A percentile compares a stretch with the other conserved stretches of the same genome.
Evolutionary conservation across 1,284 basidiomycete genomes (phyloP).

Genomic region (Peniophora sp.): DNA sequence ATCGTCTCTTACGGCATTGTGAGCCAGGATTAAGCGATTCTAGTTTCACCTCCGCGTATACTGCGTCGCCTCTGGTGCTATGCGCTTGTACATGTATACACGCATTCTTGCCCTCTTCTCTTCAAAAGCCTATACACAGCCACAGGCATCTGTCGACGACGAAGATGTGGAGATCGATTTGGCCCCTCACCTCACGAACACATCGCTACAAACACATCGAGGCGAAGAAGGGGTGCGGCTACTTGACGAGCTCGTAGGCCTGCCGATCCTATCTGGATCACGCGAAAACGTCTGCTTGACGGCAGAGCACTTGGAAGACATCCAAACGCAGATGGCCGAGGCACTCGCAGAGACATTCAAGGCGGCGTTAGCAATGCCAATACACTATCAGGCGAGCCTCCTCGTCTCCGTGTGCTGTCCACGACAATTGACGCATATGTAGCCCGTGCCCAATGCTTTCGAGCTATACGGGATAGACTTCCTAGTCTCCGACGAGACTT

Average conservation of each 20-base stretch:
- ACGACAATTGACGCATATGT: constrained; percentile 16
- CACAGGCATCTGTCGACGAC: constrained; percentile 21
- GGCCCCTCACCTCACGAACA: constrained; percentile 88
- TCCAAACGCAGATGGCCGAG: constrained; percentile 57
- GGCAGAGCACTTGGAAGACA: constrained; percentile 43
- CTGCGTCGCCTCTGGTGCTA: constrained; percentile 78
- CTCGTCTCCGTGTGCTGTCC: constrained; percentile 4
- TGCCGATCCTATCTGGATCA: constrained; percentile 37
- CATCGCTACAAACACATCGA: constrained; percentile 75
- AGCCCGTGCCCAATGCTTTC: constrained; percentile 89
- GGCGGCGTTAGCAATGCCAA: constrained; percentile 75
- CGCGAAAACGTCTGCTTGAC: constrained; percentile 18
- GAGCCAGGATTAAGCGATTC: constrained; percentile 10
- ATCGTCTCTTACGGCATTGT: constrained; percentile 7
- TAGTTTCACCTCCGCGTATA: constrained; percentile 95
- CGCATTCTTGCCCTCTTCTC: constrained; percentile 87
- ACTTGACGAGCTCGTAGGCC: constrained; percentile 70
- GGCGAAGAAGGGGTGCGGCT: constrained; percentile 68
- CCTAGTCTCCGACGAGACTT: constrained; percentile 44
- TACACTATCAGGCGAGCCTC: constrained; percentile 76
- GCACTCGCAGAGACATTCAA: constrained; percentile 78
- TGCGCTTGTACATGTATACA: constrained; percentile 74
- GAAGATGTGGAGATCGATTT: constrained; percentile 42
- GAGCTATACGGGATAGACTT: constrained; percentile 95
- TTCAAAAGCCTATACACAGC: constrained; percentile 50